Conservation (phyloP, 805 yeast species). For the Tanozyma kutaoensis region DNA sequence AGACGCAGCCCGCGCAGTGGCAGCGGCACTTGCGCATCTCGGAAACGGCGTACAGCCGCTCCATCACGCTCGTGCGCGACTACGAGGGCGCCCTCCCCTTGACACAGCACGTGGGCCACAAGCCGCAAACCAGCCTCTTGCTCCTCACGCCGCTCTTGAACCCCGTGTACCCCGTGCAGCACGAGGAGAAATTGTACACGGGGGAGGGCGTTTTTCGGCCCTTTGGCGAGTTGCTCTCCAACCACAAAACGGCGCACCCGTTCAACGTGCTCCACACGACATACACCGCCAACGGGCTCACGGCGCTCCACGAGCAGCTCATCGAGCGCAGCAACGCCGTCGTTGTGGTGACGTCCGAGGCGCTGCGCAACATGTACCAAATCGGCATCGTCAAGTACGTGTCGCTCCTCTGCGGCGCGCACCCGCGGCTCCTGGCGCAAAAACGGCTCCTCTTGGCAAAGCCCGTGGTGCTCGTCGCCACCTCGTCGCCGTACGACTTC, state of each 20-base stretch:
- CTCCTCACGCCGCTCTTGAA: constrained; percentile 24
- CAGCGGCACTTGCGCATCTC: constrained; percentile 29
- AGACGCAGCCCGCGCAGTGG: constrained; percentile 20
- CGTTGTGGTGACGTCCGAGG: constrained; percentile 44
- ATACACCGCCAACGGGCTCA: constrained; percentile 43
- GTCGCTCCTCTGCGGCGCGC: constrained; percentile 38
- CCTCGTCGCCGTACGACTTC: constrained; percentile 51
- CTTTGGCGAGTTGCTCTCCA: constrained; percentile 31
- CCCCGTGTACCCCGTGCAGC: constrained; percentile 15
- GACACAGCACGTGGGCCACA: constrained; percentile 12
- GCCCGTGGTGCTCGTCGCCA: constrained; percentile 46
- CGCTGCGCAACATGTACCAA: constrained; percentile 47
- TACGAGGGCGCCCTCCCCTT: constrained; percentile 37
- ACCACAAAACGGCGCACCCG: constrained; percentile 12
- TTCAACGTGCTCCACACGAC: constrained; percentile 44
- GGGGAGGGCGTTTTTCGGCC: constrained; percentile 42
- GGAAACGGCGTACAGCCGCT: constrained; percentile 31
- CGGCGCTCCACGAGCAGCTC: constrained; percentile 39
- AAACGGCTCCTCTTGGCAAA: constrained; percentile 28
- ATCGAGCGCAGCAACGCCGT: constrained; percentile 39
- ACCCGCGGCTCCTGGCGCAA: constrained; percentile 15
- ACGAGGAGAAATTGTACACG: constrained; percentile 11
- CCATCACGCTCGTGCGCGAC: constrained; percentile 43
- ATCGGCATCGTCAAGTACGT: constrained; percentile 48
- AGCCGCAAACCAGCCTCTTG: constrained; percentile 15